Evolutionary conservation across 1,284 basidiomycete genomes (phyloP).

Genomic region (Irpex sp.): DNA sequence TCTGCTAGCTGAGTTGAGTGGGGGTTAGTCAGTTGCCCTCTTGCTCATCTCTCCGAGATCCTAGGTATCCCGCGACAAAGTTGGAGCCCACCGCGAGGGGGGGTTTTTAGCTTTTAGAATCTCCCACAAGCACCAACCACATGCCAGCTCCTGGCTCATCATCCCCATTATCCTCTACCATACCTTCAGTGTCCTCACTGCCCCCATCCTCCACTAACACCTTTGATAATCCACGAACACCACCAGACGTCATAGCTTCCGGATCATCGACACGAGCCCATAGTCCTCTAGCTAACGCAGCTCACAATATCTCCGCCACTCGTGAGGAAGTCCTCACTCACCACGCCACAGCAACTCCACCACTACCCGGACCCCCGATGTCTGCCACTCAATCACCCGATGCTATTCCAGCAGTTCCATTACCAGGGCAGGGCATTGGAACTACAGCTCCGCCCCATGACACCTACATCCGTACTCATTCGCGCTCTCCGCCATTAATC

Average conservation of each 20-base stretch:
- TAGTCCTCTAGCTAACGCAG: neutral
- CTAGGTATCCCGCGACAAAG: neutral
- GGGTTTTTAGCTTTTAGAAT: neutral
- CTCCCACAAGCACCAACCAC: neutral
- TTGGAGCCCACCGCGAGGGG: slow-evolving; percentile 7
- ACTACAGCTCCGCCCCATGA: neutral
- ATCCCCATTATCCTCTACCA: neutral
- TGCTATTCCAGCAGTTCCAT: too few species aligned
- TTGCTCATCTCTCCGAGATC: too few species aligned
- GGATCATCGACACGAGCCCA: neutral
- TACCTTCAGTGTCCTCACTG: neutral
- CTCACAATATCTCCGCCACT: neutral
- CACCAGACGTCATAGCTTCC: too few species aligned
- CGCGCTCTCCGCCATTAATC: neutral
- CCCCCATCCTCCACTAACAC: too few species aligned
- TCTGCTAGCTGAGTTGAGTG: too few species aligned
- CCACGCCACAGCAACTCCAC: neutral
- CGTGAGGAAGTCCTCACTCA: neutral
- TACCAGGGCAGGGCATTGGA: neutral
- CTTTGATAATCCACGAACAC: too few species aligned
- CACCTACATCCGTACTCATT: neutral
- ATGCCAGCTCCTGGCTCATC: neutral
- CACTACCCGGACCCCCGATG: neutral
- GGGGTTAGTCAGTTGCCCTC: too few species aligned
- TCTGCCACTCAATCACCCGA: too few species aligned